phyloP scores from a whole-genome alignment of 169 alveolate species.

The Eimeria brunetti region DNA sequence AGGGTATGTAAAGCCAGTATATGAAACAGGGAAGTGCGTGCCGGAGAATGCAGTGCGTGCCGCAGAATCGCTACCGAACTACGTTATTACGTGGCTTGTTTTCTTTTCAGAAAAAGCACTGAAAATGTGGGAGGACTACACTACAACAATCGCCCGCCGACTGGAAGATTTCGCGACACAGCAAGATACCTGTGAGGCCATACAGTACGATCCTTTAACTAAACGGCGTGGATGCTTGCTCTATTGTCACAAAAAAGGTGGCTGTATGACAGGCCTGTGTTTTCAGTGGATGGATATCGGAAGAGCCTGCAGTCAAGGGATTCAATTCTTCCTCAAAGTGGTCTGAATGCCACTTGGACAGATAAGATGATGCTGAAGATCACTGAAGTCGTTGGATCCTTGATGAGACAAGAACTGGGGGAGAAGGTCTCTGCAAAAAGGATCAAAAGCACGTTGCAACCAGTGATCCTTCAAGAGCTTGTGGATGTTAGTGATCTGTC shows the following conservation, averaged over 20 bases:
- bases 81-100: not conserved
- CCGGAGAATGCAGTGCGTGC: not conserved
- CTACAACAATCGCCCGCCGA: constrained; percentile 39
- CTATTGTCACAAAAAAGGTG: not conserved
- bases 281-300: constrained; percentile 48
- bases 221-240: not conserved
- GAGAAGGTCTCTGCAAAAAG: not conserved
- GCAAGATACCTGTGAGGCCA: constrained; percentile 39
- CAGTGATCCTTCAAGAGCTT: constrained; percentile 45
- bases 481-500: constrained; percentile 39
- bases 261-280: not conserved
- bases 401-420: constrained; percentile 35
- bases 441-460: constrained; percentile 37
- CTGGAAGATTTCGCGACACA: constrained; percentile 39
- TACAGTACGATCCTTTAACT: not conserved
- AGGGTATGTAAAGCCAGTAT: constrained; percentile 9
- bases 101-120: constrained; percentile 27
- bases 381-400: constrained; percentile 36
- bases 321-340: constrained; percentile 30
- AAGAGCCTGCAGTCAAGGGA: constrained; percentile 31
- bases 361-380: constrained; percentile 19
- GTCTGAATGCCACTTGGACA: constrained; percentile 40
- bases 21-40: not conserved
- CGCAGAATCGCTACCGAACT: not conserved
- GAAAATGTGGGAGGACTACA: constrained; percentile 65